Conservation (phyloP, 768 basidiomycete genomes). For the Udeniomyces megalosporus region DNA sequence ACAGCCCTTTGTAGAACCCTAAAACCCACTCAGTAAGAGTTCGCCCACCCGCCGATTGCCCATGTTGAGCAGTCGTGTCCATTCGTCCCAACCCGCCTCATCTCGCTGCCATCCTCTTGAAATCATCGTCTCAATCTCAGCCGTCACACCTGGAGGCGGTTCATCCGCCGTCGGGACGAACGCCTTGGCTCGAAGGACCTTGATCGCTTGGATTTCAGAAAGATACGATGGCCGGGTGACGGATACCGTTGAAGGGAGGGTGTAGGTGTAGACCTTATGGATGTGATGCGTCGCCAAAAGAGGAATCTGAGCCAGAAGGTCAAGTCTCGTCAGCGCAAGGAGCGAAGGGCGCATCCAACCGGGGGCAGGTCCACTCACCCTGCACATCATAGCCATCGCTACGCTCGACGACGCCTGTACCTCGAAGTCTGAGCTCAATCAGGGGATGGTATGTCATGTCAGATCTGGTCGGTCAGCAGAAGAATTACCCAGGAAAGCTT, state of each 20-base stretch:
- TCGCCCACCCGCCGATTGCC: background rate
- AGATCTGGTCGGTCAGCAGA: background rate
- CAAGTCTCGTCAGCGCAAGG: background rate
- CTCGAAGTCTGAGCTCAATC: slow-evolving; percentile 25
- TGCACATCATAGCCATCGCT: slow-evolving; percentile 33
- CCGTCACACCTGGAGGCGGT: background rate
- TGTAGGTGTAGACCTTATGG: slow-evolving; percentile 32
- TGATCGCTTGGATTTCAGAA: slow-evolving; percentile 32
- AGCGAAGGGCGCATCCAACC: background rate
- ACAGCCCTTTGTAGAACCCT: background rate
- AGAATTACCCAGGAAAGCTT: too few relatives aligned
- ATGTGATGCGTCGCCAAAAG: slow-evolving; percentile 34
- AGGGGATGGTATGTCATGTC: background rate
- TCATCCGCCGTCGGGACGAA: background rate
- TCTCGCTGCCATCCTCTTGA: background rate
- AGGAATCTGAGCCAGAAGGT: slow-evolving; percentile 24
- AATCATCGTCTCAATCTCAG: background rate
- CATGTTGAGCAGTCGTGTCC: background rate
- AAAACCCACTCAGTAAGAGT: background rate
- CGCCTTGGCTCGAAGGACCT: slow-evolving; percentile 29
- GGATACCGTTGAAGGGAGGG: slow-evolving; percentile 30
- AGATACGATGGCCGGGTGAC: slow-evolving; percentile 34
- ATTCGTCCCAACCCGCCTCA: background rate
- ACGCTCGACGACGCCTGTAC: slow-evolving; percentile 34
- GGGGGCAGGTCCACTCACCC: slow-evolving; percentile 23